Percentiles rank a stretch among this genome's conserved stretches.
These are phyloP conservation scores for Phytophthora brassicae DNA, from an alignment of 352 stramenopile species.

Conservation along the genomic window DNA sequence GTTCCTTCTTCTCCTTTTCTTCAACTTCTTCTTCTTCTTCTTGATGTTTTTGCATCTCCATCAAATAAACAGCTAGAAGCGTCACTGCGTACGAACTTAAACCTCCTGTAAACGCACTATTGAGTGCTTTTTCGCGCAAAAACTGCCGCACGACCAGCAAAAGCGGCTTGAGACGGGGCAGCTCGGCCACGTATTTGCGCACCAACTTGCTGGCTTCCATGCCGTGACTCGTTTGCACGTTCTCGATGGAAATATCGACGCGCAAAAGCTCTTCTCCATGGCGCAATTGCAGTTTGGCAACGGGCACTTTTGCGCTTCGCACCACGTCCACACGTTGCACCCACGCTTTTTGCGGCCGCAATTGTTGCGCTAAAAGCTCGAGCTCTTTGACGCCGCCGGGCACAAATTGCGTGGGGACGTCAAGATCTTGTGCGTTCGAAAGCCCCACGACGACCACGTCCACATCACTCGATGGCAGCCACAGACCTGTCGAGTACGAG, in stretches of 20 bases:
- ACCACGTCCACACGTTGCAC: constrained; percentile 83
- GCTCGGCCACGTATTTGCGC: constrained; percentile 61
- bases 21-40: constrained; percentile 1
- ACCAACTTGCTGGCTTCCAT: constrained; percentile 87
- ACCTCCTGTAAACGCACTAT: constrained; percentile 89
- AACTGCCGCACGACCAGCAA: constrained; percentile 88
- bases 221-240: constrained; percentile 72
- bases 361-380: constrained; percentile 49
- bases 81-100: constrained; percentile 89
- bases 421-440: constrained; percentile 34
- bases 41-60: constrained; percentile 69
- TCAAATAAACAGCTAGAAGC: constrained; percentile 81
- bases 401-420: constrained; percentile 54
- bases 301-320: constrained; percentile 79
- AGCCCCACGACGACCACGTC: constrained; percentile 87
- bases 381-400: constrained; percentile 50
- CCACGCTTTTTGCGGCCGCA: constrained; percentile 62
- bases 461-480: constrained; percentile 87
- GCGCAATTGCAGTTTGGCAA: constrained; percentile 79
- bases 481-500: constrained; percentile 86
- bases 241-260: constrained; percentile 91
- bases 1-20: constrained; percentile 9
- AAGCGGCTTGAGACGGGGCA: constrained; percentile 77
- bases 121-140: constrained; percentile 84
- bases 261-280: constrained; percentile 47